phyloP scores from a whole-genome alignment of 176 grass and related monocot genomes.

The Cenchrus americanus region DNA sequence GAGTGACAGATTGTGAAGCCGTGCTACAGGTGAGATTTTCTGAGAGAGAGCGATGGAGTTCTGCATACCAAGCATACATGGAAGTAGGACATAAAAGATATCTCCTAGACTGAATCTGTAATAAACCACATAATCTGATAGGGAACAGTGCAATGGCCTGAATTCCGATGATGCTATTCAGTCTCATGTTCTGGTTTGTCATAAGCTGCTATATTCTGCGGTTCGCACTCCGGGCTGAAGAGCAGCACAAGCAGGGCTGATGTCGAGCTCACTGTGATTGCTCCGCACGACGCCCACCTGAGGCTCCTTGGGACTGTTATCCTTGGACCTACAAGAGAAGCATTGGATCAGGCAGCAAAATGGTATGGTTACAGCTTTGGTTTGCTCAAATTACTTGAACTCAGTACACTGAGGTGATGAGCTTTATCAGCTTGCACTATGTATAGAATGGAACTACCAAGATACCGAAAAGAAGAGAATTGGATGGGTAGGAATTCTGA shows the following conservation, averaged over 20 bases:
- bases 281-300: conserved; percentile 81
- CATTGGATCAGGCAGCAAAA: conserved; percentile 4
- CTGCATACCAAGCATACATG: not conserved
- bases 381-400: not conserved
- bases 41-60: not conserved
- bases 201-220: conserved; percentile 82
- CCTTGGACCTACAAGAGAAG: conserved; percentile 60
- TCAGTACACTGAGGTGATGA: not conserved
- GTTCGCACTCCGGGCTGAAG: conserved; percentile 90
- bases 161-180: conserved; percentile 8
- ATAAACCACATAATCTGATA: not conserved
- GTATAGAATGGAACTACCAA: not conserved
- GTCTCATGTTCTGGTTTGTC: conserved; percentile 50
- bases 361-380: not conserved
- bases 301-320: conserved; percentile 80
- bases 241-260: conserved; percentile 68
- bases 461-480: not conserved
- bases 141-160: not conserved
- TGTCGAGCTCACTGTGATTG: conserved; percentile 54
- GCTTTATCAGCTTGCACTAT: not conserved
- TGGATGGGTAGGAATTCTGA: conserved; percentile 18
- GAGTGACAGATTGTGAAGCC: too few relatives aligned
- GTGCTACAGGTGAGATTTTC: not conserved
- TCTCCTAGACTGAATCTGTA: not conserved
- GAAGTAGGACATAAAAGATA: not conserved